Conservation (phyloP, 2,329 filamentous ascomycete genomes). For the Colletotrichum sp. region DNA sequence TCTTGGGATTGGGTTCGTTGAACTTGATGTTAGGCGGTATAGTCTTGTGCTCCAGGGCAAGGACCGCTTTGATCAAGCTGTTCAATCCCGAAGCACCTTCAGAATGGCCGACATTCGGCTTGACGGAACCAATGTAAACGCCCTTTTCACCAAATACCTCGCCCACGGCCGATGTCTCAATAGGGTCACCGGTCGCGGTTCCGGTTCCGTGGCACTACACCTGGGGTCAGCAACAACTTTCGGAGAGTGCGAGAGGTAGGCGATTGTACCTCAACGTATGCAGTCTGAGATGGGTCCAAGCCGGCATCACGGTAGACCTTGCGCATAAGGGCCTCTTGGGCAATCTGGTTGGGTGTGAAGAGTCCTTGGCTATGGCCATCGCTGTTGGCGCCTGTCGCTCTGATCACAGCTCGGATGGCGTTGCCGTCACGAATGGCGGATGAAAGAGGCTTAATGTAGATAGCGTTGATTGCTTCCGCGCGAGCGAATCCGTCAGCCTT, state of each 20-base stretch:
- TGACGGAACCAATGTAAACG: constrained; percentile 32
- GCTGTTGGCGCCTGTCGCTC: constrained; percentile 29
- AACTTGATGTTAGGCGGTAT: constrained; percentile 46
- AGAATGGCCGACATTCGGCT: constrained; percentile 46
- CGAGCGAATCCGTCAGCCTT: constrained; percentile 46
- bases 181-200: constrained; percentile 51
- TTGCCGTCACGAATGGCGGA: constrained; percentile 46
- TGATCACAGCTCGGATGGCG: constrained; percentile 34
- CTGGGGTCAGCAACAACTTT: not conserved
- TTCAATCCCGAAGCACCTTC: constrained; percentile 48
- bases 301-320: not conserved
- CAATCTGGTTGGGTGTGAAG: constrained; percentile 39
- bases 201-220: constrained; percentile 42
- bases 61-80: constrained; percentile 46
- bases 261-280: constrained; percentile 13
- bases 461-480: constrained; percentile 43
- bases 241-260: not conserved
- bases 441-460: constrained; percentile 45
- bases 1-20: constrained; percentile 29
- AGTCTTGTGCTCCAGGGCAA: constrained; percentile 41
- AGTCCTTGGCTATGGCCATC: constrained; percentile 41
- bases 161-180: constrained; percentile 37
- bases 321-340: constrained; percentile 34
- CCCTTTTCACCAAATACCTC: constrained; percentile 18
- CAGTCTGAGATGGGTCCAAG: not conserved